A percentile compares a stretch with the other conserved stretches of the same genome.
phyloP scores from a whole-genome alignment of 169 alveolate genomes.

The Babesia ovis region DNA sequence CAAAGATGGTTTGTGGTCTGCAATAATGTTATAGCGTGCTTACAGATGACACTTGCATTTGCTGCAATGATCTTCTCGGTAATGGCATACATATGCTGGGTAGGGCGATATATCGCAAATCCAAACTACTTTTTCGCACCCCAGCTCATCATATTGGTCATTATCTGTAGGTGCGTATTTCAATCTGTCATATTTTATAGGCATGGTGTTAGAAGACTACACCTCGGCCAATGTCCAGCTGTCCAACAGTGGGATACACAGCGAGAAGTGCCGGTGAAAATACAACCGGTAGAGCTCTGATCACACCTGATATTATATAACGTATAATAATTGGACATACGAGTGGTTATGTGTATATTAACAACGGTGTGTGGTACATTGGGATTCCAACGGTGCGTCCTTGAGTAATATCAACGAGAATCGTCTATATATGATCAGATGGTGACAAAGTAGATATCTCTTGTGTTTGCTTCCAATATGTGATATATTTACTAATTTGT shows the following conservation, averaged over 20 bases:
- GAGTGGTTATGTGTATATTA: no score
- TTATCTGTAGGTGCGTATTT: conserved; percentile 38
- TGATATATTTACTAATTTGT: no score
- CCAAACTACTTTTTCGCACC: conserved; percentile 69
- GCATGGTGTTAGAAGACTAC: conserved; percentile 63
- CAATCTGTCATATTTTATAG: background rate
- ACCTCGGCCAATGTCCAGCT: conserved; percentile 21
- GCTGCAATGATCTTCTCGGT: conserved; percentile 38
- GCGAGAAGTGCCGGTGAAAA: background rate
- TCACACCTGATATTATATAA: no score
- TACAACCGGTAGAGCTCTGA: no score
- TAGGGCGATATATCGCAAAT: conserved; percentile 55
- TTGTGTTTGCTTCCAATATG: no score
- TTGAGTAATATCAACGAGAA: no score
- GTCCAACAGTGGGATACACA: background rate
- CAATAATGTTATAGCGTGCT: no score
- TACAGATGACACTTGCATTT: conserved; percentile 28
- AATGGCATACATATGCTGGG: conserved; percentile 50
- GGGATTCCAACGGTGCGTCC: background rate
- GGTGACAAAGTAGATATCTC: no score
- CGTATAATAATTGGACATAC: no score
- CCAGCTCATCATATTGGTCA: conserved; percentile 40
- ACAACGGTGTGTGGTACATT: no score
- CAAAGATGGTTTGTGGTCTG: conserved; percentile 52
- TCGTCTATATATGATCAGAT: no score